A percentile compares a stretch with the other conserved stretches of the same genome.
Evolutionary conservation across 192 early-diverging fungal species (phyloP).

Genomic region (Backusella macrospora): DNA sequence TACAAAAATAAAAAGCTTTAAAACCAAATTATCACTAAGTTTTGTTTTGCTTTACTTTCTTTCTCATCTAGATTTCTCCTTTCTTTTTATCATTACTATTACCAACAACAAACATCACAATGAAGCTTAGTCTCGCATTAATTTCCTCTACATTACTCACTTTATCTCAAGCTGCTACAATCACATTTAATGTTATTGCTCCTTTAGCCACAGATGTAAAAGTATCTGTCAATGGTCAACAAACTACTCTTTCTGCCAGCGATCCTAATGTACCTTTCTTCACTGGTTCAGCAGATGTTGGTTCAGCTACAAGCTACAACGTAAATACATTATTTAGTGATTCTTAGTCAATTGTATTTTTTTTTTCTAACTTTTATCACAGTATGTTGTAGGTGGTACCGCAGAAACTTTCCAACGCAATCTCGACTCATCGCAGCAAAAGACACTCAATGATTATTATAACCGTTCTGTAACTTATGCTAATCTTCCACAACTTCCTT

Average conservation of each 20-base stretch:
- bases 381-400: slow-evolving; percentile 42
- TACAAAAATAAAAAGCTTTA: neutral
- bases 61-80: neutral
- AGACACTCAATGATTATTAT: slow-evolving; percentile 47
- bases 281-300: slow-evolving; percentile 36
- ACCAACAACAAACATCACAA: neutral
- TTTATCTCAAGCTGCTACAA: slow-evolving; percentile 34
- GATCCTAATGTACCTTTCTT: slow-evolving; percentile 44
- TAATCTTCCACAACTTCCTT: slow-evolving; percentile 46
- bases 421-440: slow-evolving; percentile 25
- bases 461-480: slow-evolving; percentile 48
- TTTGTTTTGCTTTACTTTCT: slow-evolving; percentile 5
- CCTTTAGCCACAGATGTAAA: slow-evolving; percentile 43
- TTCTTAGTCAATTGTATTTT: neutral
- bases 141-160: slow-evolving; percentile 20
- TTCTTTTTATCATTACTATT: neutral
- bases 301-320: slow-evolving; percentile 41
- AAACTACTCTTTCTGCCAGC: slow-evolving; percentile 30
- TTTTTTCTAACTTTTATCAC: slow-evolving; percentile 17
- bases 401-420: slow-evolving; percentile 46
- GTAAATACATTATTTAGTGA: slow-evolving; percentile 15
- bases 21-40: neutral
- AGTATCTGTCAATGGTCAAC: slow-evolving; percentile 42
- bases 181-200: slow-evolving; percentile 47
- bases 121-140: slow-evolving; percentile 24